Base-by-base conservation (phyloP, 2,329 filamentous ascomycete genomes). In the Alternaria brassicae region DNA sequence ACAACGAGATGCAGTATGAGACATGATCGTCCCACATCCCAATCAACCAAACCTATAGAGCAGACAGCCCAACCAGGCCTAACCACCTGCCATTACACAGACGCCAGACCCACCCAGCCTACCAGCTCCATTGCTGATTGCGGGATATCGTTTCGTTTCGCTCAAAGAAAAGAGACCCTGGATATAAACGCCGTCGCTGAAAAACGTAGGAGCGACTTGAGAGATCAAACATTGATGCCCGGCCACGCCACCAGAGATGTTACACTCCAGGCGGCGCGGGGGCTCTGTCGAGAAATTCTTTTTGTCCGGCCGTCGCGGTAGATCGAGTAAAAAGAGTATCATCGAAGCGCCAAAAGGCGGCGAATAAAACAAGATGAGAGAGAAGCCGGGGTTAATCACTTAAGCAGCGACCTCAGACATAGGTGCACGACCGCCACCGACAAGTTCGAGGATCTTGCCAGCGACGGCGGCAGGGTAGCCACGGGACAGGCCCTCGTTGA, bases 391-490 rank as follows among this genome's bases (percentile, higher is more conserved):
- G 5, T 32, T 8, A 45, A 27, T 44, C 27, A 10, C 23, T 55
- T 65, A 71, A 41, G 58, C 62, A 61, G 53, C 53, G 34, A 63
- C 61, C 53, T 73, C 69, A 60, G 58, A 40, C 34, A 58, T 68
- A 55, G 66, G 42, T 25, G 69, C 60, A 42, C 73, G 65, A 32
- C 76, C 76, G 54, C 77, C 76, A 30, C 76, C 76, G 6, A 99
- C 88, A 53, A 99, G 86, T 79, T 97, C 95, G 40, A 95, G 84
- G 61, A 98, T 93, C 85, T 97, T 98, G 80, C 91, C 91, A 42
- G 93, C 91, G 13, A 99, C 95, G 5, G 95, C 94, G 63, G 88
- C 87, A 45, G 95, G 95, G 74, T 98, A 99, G 37, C 93, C 93
- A 57, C 95, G 87, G 45, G 88, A 89, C 34, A 97, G 84, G 86